A percentile compares a stretch with the other conserved stretches of the same genome.
Evolutionary conservation across 768 basidiomycete genomes (phyloP).

Genomic region (Calvatia gigantea): DNA sequence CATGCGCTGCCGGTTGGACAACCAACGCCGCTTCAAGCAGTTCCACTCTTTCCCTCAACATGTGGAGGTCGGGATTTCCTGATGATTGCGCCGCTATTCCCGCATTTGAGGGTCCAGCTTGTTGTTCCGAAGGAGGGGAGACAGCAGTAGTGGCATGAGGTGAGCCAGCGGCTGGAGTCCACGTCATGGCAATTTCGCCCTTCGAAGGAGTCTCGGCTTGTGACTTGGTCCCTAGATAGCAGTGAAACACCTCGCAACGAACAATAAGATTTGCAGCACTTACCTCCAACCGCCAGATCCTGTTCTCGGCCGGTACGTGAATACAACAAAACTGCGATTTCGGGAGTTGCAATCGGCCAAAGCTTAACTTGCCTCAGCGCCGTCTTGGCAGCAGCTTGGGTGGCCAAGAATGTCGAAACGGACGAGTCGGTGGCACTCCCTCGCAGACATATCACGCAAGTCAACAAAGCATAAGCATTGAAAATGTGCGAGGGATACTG

Average conservation of each 20-base stretch:
- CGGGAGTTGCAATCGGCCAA: neutral
- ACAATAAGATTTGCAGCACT: too few relatives aligned
- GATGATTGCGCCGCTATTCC: neutral
- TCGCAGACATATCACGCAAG: neutral
- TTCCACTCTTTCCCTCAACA: neutral
- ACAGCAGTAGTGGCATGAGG: neutral
- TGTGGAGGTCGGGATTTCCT: neutral
- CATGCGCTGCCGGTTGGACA: neutral
- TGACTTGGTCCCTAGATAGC: too few relatives aligned
- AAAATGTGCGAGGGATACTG: slow-evolving; percentile 5
- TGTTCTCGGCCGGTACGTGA: neutral
- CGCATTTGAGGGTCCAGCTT: neutral
- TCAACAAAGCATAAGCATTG: slow-evolving; percentile 1
- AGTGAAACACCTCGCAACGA: too few relatives aligned
- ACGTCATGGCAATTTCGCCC: neutral
- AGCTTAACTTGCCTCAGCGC: neutral
- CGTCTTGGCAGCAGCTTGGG: neutral
- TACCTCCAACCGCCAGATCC: neutral
- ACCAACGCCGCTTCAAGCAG: slow-evolving; percentile 1
- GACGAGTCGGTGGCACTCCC: neutral
- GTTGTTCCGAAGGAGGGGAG: neutral
- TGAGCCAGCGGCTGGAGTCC: neutral
- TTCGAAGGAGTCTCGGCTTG: neutral
- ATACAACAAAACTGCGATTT: neutral
- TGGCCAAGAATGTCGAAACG: neutral